Evolutionary conservation across 2,329 filamentous ascomycete genomes (phyloP), one percentile per base, ranked within the genome.

Genomic region (Calonectria honghensis): DNA sequence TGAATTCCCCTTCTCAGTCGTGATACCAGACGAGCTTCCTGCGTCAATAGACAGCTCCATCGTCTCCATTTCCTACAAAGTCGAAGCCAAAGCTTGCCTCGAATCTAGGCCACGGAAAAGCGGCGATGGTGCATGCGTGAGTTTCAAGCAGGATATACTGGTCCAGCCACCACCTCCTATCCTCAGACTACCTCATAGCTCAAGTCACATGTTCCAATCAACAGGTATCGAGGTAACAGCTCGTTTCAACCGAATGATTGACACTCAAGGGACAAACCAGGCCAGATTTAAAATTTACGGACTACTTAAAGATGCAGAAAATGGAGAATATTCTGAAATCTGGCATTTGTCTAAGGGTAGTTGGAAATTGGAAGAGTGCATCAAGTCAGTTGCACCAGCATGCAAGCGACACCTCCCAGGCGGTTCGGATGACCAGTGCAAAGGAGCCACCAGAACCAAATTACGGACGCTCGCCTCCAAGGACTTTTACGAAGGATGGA

Each of bases 301-400:
- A 14, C 6, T 61, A 11, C 57, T 61, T n/a, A 61, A 24, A 61
- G 57, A 61, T 61, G 57, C 57, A 27, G 35, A 61, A 4, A 41
- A 41, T 6, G 57, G 57, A 29, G 57, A 61, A 24, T 61, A 61
- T 61, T 61, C 35, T 24, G 57, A 61, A 29, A 61, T 61, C 11
- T 61, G 57, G 57, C 57, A 37, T 4, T 41, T 61, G 24, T 61
- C 57, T 14, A 61, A 61, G 14, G 57, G 57, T 24, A 61, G 35
- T 18, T 61, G 57, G 57, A 61, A 61, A 61, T 16, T 61, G 35
- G 57, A 61, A 27, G 57, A 61, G 24, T 41, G 35, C 57, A 61
- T 61, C 31, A 61, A 39, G 6, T 39, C 35, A 5, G 31, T 29
- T 39, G 57, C 57, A 16, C 57, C 35, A 18, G 35, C 57, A 20